Evolutionary conservation across 108 stramenopile genomes (phyloP).

Genomic region (Pseudonitzschia multistriata): DNA sequence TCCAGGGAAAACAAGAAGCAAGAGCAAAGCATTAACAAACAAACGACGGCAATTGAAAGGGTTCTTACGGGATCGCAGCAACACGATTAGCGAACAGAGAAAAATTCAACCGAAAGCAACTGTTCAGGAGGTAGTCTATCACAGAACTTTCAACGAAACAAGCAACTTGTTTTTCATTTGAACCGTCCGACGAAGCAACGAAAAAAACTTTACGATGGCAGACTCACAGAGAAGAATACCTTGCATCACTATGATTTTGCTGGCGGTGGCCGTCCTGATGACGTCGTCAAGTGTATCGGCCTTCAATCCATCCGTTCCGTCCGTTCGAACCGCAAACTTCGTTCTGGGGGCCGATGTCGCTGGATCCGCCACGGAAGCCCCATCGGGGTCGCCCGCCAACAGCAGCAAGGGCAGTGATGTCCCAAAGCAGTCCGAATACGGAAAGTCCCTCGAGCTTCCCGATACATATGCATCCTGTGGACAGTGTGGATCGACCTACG

Average conservation of each 20-base stretch:
- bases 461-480: constrained; percentile 63
- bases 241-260: not conserved
- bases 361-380: not conserved
- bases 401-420: not conserved
- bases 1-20: too few relatives aligned
- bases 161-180: not conserved
- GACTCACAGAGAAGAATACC: not conserved
- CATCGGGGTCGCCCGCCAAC: not conserved
- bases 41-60: too few relatives aligned
- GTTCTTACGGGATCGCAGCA: too few relatives aligned
- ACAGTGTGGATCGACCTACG: constrained; percentile 59
- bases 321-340: not conserved
- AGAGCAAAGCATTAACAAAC: too few relatives aligned
- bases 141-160: not conserved
- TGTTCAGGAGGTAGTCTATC: too few relatives aligned
- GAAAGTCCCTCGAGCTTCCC: constrained; percentile 28
- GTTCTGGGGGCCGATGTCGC: not conserved
- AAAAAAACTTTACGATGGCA: not conserved
- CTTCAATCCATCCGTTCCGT: not conserved
- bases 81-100: too few relatives aligned
- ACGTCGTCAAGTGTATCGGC: not conserved
- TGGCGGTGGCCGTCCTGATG: not conserved
- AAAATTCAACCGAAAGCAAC: too few relatives aligned
- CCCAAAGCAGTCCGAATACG: constrained; percentile 22
- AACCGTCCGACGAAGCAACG: not conserved